These are phyloP conservation scores for Neolentinus lepideus DNA, from an alignment of 1,284 basidiomycete genomes.

Conservation along the genomic window DNA sequence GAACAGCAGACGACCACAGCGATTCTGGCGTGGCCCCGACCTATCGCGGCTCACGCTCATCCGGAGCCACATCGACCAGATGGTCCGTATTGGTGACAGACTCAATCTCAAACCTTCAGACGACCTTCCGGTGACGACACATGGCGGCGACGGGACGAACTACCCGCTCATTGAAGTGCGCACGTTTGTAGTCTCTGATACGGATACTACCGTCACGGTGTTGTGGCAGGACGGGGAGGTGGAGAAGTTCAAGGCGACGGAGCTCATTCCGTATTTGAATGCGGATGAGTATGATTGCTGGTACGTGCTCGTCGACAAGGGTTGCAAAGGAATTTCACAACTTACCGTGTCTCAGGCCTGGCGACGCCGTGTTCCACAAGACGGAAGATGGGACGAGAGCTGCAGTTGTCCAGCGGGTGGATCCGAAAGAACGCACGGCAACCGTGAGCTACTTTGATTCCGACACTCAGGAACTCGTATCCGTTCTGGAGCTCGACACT, in stretches of 20 bases:
- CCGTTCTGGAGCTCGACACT: constrained; percentile 84
- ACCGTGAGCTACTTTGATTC: constrained; percentile 48
- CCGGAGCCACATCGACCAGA: constrained; percentile 50
- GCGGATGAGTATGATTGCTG: constrained; percentile 84
- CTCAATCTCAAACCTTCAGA: constrained; percentile 39
- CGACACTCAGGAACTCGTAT: constrained; percentile 50
- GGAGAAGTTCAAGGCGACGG: constrained; percentile 52
- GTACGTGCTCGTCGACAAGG: constrained; percentile 31
- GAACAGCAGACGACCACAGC: constrained; percentile 55
- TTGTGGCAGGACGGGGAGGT: constrained; percentile 84
- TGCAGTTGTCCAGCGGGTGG: constrained; percentile 77
- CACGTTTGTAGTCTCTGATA: constrained; percentile 62
- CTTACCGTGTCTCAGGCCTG: constrained; percentile 55
- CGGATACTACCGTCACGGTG: constrained; percentile 62
- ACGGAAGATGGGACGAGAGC: constrained; percentile 59
- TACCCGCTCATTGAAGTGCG: constrained; percentile 41
- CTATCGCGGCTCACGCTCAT: constrained; percentile 63
- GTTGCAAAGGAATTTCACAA: not conserved
- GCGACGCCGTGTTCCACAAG: constrained; percentile 87
- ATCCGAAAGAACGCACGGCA: constrained; percentile 68
- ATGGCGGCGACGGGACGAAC: constrained; percentile 43
- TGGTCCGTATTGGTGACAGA: constrained; percentile 65
- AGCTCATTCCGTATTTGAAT: constrained; percentile 77
- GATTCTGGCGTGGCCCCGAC: constrained; percentile 69
- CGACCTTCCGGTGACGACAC: constrained; percentile 43